These are phyloP conservation scores for Hemisphaericaspora nanyangensis DNA, from an alignment of 805 yeast genomes.

Conservation along the genomic window DNA sequence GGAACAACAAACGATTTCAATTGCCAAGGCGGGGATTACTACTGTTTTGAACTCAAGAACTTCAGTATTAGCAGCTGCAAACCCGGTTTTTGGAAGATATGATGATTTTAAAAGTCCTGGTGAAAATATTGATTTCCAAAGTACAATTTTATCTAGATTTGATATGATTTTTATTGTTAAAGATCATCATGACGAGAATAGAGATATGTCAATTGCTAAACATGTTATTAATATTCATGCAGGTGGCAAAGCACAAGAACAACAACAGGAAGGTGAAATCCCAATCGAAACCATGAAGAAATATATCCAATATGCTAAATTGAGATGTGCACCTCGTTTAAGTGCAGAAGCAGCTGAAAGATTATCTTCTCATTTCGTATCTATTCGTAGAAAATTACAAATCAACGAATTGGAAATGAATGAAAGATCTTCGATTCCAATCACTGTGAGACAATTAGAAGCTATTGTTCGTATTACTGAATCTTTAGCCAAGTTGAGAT, in stretches of 20 bases:
- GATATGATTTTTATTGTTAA: slow-evolving; percentile 98
- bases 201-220: slow-evolving; percentile 86
- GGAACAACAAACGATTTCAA: slow-evolving; percentile 99
- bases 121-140: slow-evolving; percentile 96
- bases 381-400: slow-evolving; percentile 79
- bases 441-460: slow-evolving; percentile 95
- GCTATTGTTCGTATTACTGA: slow-evolving; percentile 96
- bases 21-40: slow-evolving; percentile 98
- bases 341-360: slow-evolving; percentile 87
- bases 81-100: slow-evolving; percentile 94
- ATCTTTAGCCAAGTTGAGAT: slow-evolving; percentile 80
- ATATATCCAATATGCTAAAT: slow-evolving; percentile 84
- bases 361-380: slow-evolving; percentile 87
- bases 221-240: slow-evolving; percentile 96
- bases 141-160: slow-evolving; percentile 93
- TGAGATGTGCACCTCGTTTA: slow-evolving; percentile 89
- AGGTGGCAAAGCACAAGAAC: slow-evolving; percentile 48
- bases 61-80: slow-evolving; percentile 95
- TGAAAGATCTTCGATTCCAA: slow-evolving; percentile 93
- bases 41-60: slow-evolving; percentile 95
- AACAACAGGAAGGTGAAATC: slow-evolving; percentile 70
- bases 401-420: slow-evolving; percentile 75
- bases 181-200: slow-evolving; percentile 83
- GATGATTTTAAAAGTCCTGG: slow-evolving; percentile 97
- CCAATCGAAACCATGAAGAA: slow-evolving; percentile 89